These are phyloP conservation scores for Myriosclerotinia scirpicola DNA, from an alignment of 2,329 filamentous ascomycete species.

Conservation along the genomic window DNA sequence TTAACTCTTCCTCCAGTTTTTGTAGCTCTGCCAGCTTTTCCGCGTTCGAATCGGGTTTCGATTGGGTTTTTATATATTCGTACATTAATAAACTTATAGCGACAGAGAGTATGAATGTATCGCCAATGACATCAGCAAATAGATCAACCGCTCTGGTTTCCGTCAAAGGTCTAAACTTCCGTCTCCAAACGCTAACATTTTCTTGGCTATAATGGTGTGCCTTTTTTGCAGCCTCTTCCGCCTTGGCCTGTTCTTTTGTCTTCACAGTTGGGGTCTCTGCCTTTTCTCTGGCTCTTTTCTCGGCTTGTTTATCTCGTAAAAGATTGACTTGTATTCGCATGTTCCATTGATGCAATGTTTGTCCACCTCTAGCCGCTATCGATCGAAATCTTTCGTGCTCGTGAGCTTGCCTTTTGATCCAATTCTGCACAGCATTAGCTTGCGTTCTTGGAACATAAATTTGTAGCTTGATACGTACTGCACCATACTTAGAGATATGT, in stretches of 20 bases:
- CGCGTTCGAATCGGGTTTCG: slow-evolving; percentile 59
- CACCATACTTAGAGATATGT: slow-evolving; percentile 68
- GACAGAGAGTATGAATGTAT: slow-evolving; percentile 61
- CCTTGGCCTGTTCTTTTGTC: slow-evolving; percentile 58
- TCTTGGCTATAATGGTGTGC: slow-evolving; percentile 35
- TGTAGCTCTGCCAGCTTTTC: slow-evolving; percentile 55
- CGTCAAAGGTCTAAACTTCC: slow-evolving; percentile 62
- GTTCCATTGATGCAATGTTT: slow-evolving; percentile 65
- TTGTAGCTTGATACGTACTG: slow-evolving; percentile 49
- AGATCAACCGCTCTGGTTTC: slow-evolving; percentile 65
- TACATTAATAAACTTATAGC: slow-evolving; percentile 58
- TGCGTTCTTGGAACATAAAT: background rate
- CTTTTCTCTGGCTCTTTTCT: slow-evolving; percentile 59
- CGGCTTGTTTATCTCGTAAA: slow-evolving; percentile 57
- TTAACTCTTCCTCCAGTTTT: slow-evolving; percentile 54
- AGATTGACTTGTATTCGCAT: slow-evolving; percentile 63
- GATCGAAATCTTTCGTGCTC: slow-evolving; percentile 61
- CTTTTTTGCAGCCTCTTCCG: slow-evolving; percentile 51
- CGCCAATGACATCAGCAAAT: slow-evolving; percentile 65
- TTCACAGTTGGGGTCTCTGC: slow-evolving; percentile 65
- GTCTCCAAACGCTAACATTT: slow-evolving; percentile 57
- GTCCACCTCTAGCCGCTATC: slow-evolving; percentile 62
- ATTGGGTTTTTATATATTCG: slow-evolving; percentile 59
- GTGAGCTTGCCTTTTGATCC: slow-evolving; percentile 64
- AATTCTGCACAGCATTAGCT: slow-evolving; percentile 51